Conservation (phyloP, 1,284 basidiomycete genomes). For the Puccinia triticina region DNA sequence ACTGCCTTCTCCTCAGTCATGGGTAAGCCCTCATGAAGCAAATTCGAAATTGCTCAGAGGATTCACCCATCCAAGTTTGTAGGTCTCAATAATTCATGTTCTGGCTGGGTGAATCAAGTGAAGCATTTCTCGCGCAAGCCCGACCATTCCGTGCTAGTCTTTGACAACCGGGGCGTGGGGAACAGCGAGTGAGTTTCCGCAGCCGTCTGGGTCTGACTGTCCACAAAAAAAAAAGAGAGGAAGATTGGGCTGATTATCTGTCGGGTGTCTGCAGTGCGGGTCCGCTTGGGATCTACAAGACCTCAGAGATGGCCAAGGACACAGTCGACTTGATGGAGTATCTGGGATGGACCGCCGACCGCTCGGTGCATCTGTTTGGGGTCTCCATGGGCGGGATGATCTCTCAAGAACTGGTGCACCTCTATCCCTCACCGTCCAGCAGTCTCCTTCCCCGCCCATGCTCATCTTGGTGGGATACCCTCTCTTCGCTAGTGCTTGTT, state of each 20-base stretch:
- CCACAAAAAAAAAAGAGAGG: background rate
- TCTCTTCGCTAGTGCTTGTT: conserved; percentile 33
- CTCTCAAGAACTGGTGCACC: conserved; percentile 58
- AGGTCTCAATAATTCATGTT: conserved; percentile 61
- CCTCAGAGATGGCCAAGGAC: conserved; percentile 78
- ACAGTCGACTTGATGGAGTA: conserved; percentile 71
- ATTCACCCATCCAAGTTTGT: conserved; percentile 53
- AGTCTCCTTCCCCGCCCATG: background rate
- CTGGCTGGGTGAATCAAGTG: conserved; percentile 59
- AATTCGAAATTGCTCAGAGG: background rate
- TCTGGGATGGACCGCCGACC: conserved; percentile 68
- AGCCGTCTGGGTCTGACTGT: background rate
- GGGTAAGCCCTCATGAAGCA: conserved; percentile 15
- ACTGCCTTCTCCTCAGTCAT: no score
- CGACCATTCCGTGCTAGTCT: conserved; percentile 70
- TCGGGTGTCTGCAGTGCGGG: conserved; percentile 19
- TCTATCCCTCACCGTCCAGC: background rate
- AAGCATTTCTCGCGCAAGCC: conserved; percentile 57
- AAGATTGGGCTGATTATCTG: no score
- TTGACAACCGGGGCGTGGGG: conserved; percentile 86
- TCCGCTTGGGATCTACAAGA: conserved; percentile 62
- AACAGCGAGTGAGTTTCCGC: conserved; percentile 69
- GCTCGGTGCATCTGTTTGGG: conserved; percentile 75
- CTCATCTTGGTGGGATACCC: background rate
- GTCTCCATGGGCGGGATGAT: conserved; percentile 85